phyloP scores from a whole-genome alignment of 148 eudicot species.

The Rhododendron williamsianum region DNA sequence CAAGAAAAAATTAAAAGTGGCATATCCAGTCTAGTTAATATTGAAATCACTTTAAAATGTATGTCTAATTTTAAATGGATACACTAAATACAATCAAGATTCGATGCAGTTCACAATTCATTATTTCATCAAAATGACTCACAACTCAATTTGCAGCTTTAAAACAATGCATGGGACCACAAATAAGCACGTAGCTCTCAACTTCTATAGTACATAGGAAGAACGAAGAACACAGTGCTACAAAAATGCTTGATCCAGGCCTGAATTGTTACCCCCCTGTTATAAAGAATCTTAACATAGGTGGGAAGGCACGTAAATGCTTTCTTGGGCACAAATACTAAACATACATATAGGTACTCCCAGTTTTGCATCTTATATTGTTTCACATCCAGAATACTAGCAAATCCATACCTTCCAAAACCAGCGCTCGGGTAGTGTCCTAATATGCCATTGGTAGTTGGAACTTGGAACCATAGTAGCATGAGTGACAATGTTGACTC shows the following conservation, averaged over 20 bases:
- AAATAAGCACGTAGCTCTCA: neutral
- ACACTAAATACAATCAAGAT: neutral
- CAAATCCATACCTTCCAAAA: conserved; percentile 23
- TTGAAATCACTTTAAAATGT: neutral
- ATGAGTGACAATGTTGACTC: conserved; percentile 31
- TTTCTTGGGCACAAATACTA: neutral
- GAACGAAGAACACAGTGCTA: neutral
- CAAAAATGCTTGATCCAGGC: neutral
- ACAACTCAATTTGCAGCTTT: neutral
- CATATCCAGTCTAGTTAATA: neutral
- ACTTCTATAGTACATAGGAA: neutral
- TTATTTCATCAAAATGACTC: neutral
- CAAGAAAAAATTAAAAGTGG: neutral
- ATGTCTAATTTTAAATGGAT: neutral
- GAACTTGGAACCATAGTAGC: conserved; percentile 19
- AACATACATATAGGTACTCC: neutral
- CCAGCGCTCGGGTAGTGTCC: conserved; percentile 22
- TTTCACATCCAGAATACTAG: neutral
- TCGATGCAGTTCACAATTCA: neutral
- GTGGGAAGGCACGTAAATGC: neutral
- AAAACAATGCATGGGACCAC: neutral
- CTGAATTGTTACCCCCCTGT: neutral
- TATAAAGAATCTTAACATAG: neutral
- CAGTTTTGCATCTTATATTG: neutral
- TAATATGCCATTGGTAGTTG: conserved; percentile 17